Evolutionary conservation across 1,139 yeast species (phyloP), one percentile per base, ranked within the genome.

Genomic region (Candida freyschussii): DNA sequence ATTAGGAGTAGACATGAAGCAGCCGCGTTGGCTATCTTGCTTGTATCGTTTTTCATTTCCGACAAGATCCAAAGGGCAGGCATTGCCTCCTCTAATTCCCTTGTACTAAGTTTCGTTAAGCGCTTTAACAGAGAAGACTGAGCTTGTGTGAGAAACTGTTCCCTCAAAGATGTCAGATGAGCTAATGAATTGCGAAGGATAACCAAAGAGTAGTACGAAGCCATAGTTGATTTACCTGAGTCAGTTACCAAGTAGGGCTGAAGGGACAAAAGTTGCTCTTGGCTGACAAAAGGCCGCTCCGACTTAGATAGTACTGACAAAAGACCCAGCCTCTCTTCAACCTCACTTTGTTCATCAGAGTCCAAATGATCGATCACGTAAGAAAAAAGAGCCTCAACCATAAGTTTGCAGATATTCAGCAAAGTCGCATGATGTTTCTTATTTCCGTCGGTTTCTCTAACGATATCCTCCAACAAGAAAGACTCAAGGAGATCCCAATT

Each of bases 11-110:
- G 54, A 30, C 82, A 72, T 0, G 87, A 72, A 1, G 75, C 57
- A 12, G 82, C 69, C 0, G 86, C 86, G 45, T 67, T 75, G 0
- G 76, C 72, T 8, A 83, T 48, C 41, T 72, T 72, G 1, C 53
- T 40, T 0, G 71, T 66, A 39, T 72, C 75, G 2, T 65, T 60
- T 26, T 64, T 62, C 45, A 69, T 57, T 9, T 47, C 53, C 5
- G 82, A 64, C 2, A 82, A 59, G 8, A 56, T 56, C 80, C 86
- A 76, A 6, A 75, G 57, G 37, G 84, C 67, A 3, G 87, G 84
- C 50, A 83, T 68, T 0, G 87, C 94, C 44, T 77, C 78, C 17
- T 72, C 74, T 11, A 84, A 55, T 45, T 82, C 89, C 36, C 56
- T 63, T 0, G 67, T 63, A 33, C 67, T 69, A 52, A 79, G 69